Evolutionary conservation across 2,329 filamentous ascomycete species (phyloP), one percentile per base, ranked within the genome.

Genomic region (Exophiala xenobiotica): DNA sequence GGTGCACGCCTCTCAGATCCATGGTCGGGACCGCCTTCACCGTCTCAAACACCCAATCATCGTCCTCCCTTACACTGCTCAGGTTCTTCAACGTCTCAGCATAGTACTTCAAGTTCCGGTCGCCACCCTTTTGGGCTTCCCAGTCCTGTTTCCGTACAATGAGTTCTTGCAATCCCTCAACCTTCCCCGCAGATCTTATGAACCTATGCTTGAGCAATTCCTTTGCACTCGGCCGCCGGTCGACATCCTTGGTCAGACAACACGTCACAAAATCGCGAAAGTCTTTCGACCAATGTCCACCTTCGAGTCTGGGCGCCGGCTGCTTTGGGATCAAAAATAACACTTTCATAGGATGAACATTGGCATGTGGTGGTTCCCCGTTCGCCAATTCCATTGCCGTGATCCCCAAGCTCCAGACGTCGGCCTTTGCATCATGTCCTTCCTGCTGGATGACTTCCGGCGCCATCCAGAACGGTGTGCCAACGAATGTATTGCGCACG

Each of bases 401-500:
- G 63, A 96, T 95, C 6, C 90, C 90, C 38, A 96, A 72, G 0
- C 89, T 95, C 90, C 90, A 96, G 51, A 96, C 90, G 65, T 96
- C 90, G 4, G 90, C 90, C 70, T 93, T 93, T 74, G 89, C 93
- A 68, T 92, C 90, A 61, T 86, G 85, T 35, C 82, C 82, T 58
- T 88, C 83, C 70, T 95, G 90, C 68, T 95, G 86, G 61, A 96
- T 96, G 27, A 96, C 90, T 67, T 96, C 90, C 1, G 90, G 90
- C 1, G 90, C 90, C 90, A 96, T 95, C 90, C 90, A 96, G 67
- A 95, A 96, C 0, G 93, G 93, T 0, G 92, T 97, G 16, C 93
- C 93, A 16, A 99, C 93, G 65, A 99, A 97, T 0, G 93, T 99
- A 70, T 97, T 92, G 48, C 93, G 84, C 69, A 96, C 90, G 2